Percentiles rank a stretch among this genome's conserved stretches.
These are phyloP conservation scores for Penicillium glabrum DNA, from an alignment of 2,329 filamentous ascomycete species.

Conservation along the genomic window DNA sequence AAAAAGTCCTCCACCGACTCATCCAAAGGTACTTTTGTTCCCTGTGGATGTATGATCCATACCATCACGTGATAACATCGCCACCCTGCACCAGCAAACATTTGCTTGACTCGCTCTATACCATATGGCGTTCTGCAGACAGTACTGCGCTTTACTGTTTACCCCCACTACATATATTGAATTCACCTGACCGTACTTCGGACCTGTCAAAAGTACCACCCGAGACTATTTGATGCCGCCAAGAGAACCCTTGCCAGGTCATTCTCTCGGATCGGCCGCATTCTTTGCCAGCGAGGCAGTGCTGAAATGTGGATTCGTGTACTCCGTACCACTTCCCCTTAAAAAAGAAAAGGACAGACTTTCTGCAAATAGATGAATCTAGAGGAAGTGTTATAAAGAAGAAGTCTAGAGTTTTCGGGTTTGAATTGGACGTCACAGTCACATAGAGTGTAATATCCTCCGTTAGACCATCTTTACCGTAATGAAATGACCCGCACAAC, in stretches of 20 bases:
- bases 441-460: background rate
- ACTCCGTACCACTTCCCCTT: background rate
- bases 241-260: constrained; percentile 19
- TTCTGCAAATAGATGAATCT: background rate
- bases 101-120: background rate
- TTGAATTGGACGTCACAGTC: background rate
- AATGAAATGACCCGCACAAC: constrained; percentile 15
- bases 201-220: background rate
- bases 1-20: background rate
- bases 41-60: background rate
- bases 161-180: background rate
- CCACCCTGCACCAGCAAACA: background rate
- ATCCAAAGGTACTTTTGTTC: background rate
- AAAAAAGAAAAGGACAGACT: background rate
- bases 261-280: constrained; percentile 19
- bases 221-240: constrained; percentile 2
- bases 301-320: constrained; percentile 13
- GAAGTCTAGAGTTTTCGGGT: background rate
- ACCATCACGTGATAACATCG: background rate
- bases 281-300: constrained; percentile 18
- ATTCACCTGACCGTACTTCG: background rate
- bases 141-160: background rate
- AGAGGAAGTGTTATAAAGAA: background rate
- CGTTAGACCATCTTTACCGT: constrained; percentile 3
- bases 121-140: background rate